These are phyloP conservation scores for Onygenales sp. DNA, from an alignment of 2,329 filamentous ascomycete species.

Conservation along the genomic window DNA sequence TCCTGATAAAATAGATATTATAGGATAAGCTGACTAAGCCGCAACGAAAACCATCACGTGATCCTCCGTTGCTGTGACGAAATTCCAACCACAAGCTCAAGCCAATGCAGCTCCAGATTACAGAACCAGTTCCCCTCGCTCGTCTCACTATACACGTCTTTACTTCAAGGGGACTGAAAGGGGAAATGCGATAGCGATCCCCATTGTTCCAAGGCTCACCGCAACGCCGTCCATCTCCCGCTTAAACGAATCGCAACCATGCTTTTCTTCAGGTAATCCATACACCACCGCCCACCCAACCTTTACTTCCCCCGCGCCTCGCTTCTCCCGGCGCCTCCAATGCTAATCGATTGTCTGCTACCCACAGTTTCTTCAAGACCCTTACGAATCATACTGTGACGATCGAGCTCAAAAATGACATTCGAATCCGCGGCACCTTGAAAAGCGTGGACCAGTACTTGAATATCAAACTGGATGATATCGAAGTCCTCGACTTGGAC, in stretches of 20 bases:
- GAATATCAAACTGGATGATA: constrained; percentile 98
- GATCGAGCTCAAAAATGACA: constrained; percentile 98
- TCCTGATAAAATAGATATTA: too few relatives aligned
- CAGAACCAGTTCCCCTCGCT: too few relatives aligned
- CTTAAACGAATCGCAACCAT: constrained; percentile 22
- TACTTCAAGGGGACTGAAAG: background rate
- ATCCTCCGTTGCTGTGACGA: too few relatives aligned
- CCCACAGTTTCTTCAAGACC: constrained; percentile 86
- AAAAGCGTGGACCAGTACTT: constrained; percentile 98
- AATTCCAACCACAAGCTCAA: too few relatives aligned
- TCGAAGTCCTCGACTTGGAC: constrained; percentile 82
- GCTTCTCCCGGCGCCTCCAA: background rate
- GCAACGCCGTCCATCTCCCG: background rate
- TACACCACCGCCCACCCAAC: background rate
- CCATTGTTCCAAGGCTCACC: background rate
- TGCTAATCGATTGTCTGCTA: background rate
- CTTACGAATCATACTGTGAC: constrained; percentile 96
- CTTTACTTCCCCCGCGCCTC: background rate
- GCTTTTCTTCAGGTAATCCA: constrained; percentile 44
- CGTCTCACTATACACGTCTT: too few relatives aligned
- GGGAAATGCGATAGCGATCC: constrained; percentile 9
- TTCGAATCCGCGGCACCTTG: constrained; percentile 86
- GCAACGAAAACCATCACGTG: too few relatives aligned
- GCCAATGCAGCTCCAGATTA: too few relatives aligned
- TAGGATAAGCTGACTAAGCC: too few relatives aligned